Evolutionary conservation across 352 stramenopile genomes (phyloP), one percentile per base, ranked within the genome.

Genomic region (Globisporangium acanthophoron): DNA sequence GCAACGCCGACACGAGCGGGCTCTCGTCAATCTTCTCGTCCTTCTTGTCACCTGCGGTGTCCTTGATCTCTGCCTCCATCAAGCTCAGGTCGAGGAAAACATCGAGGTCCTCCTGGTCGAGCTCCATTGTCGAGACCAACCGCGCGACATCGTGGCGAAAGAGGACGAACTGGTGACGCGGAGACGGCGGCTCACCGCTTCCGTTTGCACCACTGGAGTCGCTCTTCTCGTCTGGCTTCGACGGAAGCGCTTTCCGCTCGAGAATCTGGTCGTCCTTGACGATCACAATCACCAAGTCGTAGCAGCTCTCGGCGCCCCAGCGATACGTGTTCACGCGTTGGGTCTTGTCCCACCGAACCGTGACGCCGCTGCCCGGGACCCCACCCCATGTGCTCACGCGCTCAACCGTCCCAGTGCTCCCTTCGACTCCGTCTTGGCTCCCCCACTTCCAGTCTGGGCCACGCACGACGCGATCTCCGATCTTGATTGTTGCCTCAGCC

Each of bases 391-490:
- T 87, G 40, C 76, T 88, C 51, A 90, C 89, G 40, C 80, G 73
- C 49, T 90, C 80, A 16, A 92, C 82, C 5, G 78, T 92, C n/a
- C 82, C 82, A 5, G 66, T 56, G 21, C 67, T 74, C 31, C 76
- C 82, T 50, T 80, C 68, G 54, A 84, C 74, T 1, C 82, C 82
- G 61, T 92, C 82, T 71, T 92, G 82, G 39, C 84, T 80, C 18
- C 76, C 85, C 82, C 82, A 92, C 62, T 92, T 92, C 82, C 82
- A 92, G 45, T 90, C 76, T 46, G 82, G 82, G 0, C 82, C 82
- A 51, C 82, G 74, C 44, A 92, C 56, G 49, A 92, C 80, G 31
- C 82, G 74, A 65, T 89, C 76, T 15, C 80, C 80, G n/a, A 92
- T 69, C 8, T 67, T 62, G 57, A 92, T 82, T 29, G 47, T 48